A percentile compares a stretch with the other conserved stretches of the same genome.
Conservation (phyloP, 2,329 filamentous ascomycete species). For the Ceratocystis cacaofunesta region DNA sequence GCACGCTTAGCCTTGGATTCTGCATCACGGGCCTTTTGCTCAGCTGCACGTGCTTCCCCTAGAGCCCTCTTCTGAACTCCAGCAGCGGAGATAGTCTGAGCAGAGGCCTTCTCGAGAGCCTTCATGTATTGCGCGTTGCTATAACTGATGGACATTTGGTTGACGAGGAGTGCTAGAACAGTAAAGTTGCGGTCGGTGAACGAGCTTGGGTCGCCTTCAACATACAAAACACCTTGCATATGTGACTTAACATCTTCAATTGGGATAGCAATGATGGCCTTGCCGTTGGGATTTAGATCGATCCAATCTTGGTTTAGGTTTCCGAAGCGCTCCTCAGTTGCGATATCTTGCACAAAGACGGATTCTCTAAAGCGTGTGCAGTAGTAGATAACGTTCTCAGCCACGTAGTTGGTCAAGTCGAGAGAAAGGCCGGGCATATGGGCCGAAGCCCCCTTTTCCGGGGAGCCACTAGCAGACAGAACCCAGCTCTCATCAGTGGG, state of each 20-base stretch:
- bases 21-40: constrained; percentile 31
- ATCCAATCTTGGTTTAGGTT: constrained; percentile 59
- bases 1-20: constrained; percentile 64
- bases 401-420: constrained; percentile 51
- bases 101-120: constrained; percentile 61
- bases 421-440: constrained; percentile 52
- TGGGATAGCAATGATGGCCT: constrained; percentile 64
- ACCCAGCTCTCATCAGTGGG: constrained; percentile 45
- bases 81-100: constrained; percentile 65
- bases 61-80: constrained; percentile 60
- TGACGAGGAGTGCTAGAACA: constrained; percentile 55
- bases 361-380: constrained; percentile 61
- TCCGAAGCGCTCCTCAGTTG: constrained; percentile 62
- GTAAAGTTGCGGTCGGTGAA: constrained; percentile 62
- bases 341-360: constrained; percentile 58
- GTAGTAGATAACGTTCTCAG: constrained; percentile 62
- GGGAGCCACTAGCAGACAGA: constrained; percentile 58
- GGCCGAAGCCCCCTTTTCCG: constrained; percentile 51
- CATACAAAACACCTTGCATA: constrained; percentile 58
- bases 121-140: constrained; percentile 54
- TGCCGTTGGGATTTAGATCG: constrained; percentile 51
- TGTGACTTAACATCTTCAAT: constrained; percentile 58
- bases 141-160: constrained; percentile 62
- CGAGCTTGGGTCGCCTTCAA: constrained; percentile 58
- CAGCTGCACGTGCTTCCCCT: constrained; percentile 41